phyloP scores from a whole-genome alignment of 2,329 filamentous ascomycete genomes.

The Emydomyces testavorans region DNA sequence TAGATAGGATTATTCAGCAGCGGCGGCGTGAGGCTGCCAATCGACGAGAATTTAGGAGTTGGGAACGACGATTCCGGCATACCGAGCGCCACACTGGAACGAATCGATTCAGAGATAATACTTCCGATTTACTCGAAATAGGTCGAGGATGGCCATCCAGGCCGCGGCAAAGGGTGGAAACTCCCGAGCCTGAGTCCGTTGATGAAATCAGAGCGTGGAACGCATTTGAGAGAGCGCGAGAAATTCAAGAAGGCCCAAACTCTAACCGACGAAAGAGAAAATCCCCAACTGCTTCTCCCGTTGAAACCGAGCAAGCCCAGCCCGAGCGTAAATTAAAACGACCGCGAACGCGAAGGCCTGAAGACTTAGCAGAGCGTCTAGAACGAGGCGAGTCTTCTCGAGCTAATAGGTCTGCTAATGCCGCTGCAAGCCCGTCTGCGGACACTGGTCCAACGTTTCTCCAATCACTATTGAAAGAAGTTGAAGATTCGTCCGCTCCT shows the following conservation, averaged over 20 bases:
- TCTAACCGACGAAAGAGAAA: constrained; percentile 56
- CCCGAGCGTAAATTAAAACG: constrained; percentile 78
- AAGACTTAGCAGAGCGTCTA: constrained; percentile 36
- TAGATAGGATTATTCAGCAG: constrained; percentile 46
- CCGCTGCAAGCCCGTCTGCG: constrained; percentile 16
- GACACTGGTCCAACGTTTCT: constrained; percentile 58
- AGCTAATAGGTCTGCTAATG: constrained; percentile 25
- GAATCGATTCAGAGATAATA: constrained; percentile 59
- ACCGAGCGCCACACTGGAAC: constrained; percentile 67
- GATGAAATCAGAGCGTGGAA: constrained; percentile 84
- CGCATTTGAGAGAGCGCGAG: constrained; percentile 72
- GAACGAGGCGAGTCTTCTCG: constrained; percentile 29
- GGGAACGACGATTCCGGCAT: constrained; percentile 73
- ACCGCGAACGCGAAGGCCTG: constrained; percentile 62
- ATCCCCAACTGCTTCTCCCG: constrained; percentile 60
- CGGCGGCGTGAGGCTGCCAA: constrained; percentile 40
- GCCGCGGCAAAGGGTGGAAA: constrained; percentile 30
- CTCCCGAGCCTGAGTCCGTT: constrained; percentile 55
- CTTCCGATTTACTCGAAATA: constrained; percentile 49
- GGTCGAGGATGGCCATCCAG: constrained; percentile 33
- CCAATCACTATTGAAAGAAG: constrained; percentile 75
- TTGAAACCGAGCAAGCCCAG: constrained; percentile 52
- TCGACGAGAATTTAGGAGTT: constrained; percentile 53
- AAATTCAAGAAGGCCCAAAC: constrained; percentile 43
- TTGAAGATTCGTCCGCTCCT: constrained; percentile 48